A percentile compares a stretch with the other conserved stretches of the same genome.
Evolutionary conservation across 352 stramenopile genomes (phyloP).

Genomic region (Albugo candida): DNA sequence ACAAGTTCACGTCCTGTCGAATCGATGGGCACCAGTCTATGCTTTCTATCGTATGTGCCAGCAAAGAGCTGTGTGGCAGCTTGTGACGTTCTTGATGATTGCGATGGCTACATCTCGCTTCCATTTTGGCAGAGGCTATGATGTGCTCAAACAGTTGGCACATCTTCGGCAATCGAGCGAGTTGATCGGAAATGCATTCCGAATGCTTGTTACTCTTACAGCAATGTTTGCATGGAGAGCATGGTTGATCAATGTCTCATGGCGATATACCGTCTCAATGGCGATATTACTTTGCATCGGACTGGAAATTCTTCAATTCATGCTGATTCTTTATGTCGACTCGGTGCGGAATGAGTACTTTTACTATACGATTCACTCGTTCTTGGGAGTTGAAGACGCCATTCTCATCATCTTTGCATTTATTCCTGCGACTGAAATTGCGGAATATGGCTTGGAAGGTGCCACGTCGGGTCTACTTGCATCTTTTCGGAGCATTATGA

Average conservation of each 20-base stretch:
- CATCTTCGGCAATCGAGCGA: conserved; percentile 20
- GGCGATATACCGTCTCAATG: neutral
- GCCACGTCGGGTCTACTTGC: conserved; percentile 33
- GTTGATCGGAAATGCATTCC: neutral
- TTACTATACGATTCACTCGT: conserved; percentile 25
- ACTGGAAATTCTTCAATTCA: conserved; percentile 11
- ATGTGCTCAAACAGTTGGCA: conserved; percentile 21
- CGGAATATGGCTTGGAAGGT: conserved; percentile 38
- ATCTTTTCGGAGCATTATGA: conserved; percentile 33
- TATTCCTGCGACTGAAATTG: conserved; percentile 42
- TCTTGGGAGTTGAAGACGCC: conserved; percentile 29
- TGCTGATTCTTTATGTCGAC: conserved; percentile 29
- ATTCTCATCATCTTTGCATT: conserved; percentile 31
- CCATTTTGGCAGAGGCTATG: conserved; percentile 26
- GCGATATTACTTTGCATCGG: neutral
- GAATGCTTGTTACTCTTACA: neutral
- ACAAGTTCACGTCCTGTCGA: conserved; percentile 38
- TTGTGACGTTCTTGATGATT: conserved; percentile 35
- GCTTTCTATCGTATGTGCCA: conserved; percentile 35
- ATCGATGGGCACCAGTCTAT: conserved; percentile 26
- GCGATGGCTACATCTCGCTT: conserved; percentile 35
- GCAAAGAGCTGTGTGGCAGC: conserved; percentile 18
- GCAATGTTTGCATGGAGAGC: neutral
- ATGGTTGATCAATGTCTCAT: neutral
- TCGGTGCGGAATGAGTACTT: conserved; percentile 29